Base-by-base conservation (phyloP, 441 rosid species). In the Rhodomyrtus psidioides region DNA sequence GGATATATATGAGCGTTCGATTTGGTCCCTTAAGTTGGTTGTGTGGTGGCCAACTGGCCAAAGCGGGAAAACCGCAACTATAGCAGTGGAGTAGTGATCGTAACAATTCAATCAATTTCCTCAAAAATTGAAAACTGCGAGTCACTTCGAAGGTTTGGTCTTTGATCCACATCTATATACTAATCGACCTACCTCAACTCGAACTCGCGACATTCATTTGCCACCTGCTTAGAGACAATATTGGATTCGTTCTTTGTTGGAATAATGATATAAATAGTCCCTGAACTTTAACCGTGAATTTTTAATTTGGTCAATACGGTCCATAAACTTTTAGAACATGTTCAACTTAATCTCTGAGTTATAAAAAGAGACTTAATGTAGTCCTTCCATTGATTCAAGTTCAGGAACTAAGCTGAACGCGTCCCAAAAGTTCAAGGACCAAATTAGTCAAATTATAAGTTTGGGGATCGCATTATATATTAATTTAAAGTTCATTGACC, bases 31-130 rank as follows among this genome's bases (percentile, higher is more conserved):
- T 28, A 28, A 60, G 42, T 42, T 60, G 1, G 74, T 34, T 6
- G 0, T 7, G 23, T 28, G 23, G 74, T 0, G 24, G 9, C 74
- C 12, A 16, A 16, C 42, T 0, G 24, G 9, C 74, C 12, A 16
- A 16, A 60, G 74, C 0, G 6, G 23, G 0, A 2, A 9, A 28
- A 12, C 74, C 74, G 8, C 42, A 60, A 4, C 3, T 4, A 16
- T 60, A 60, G 12, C 3, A 16, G 42, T 28, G 74, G 24, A 60
- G 74, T 0, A 2, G 0, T 17, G 42, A 60, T 60, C 12, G 24
- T 3, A 6, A 16, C 24, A 0, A 60, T 60, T 28, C 74, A 1
- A 60, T 28, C 1, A 34, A 16, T 60, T 16, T 28, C 23, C 42
- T 28, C 12, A 60, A 60, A 28, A 28, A 7, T 60, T 28, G 42